Evolutionary conservation across 805 yeast species (phyloP).

Genomic region (Nakazawaea wyomingensis): DNA sequence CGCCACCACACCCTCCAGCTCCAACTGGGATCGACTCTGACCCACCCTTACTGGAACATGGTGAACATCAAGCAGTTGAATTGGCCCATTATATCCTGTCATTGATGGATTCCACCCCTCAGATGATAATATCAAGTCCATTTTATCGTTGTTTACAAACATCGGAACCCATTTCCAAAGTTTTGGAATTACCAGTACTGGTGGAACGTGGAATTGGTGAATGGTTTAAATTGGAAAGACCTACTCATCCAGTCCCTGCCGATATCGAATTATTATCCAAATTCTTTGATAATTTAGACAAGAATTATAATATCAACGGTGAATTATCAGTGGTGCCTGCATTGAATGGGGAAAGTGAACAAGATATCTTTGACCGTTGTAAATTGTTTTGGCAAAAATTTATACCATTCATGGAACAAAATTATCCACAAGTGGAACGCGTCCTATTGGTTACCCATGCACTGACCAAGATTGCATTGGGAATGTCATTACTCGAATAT

Average conservation of each 20-base stretch:
- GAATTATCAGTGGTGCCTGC: constrained; percentile 56
- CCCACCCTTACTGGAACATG: constrained; percentile 83
- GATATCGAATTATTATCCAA: constrained; percentile 37
- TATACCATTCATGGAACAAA: constrained; percentile 49
- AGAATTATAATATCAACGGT: constrained; percentile 42
- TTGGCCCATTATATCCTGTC: constrained; percentile 57
- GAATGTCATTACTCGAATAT: constrained; percentile 64
- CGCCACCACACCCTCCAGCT: constrained; percentile 66
- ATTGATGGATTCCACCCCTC: constrained; percentile 47
- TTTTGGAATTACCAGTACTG: constrained; percentile 50
- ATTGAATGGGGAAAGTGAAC: constrained; percentile 65
- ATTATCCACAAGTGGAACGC: constrained; percentile 55
- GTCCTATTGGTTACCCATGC: constrained; percentile 87
- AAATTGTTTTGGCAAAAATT: constrained; percentile 47
- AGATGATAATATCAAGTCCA: constrained; percentile 72
- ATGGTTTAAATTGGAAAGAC: constrained; percentile 77
- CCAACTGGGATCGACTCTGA: constrained; percentile 92
- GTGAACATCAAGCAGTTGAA: constrained; percentile 81
- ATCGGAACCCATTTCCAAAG: constrained; percentile 59
- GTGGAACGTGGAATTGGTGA: constrained; percentile 88
- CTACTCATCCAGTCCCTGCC: constrained; percentile 68
- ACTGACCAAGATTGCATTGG: constrained; percentile 85
- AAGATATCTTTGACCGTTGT: constrained; percentile 63
- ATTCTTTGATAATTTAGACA: constrained; percentile 47
- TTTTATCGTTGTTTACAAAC: constrained; percentile 90